Evolutionary conservation across 192 early-diverging fungal genomes (phyloP), one percentile per base, ranked within the genome.

Genomic region (Coemansia sp.): DNA sequence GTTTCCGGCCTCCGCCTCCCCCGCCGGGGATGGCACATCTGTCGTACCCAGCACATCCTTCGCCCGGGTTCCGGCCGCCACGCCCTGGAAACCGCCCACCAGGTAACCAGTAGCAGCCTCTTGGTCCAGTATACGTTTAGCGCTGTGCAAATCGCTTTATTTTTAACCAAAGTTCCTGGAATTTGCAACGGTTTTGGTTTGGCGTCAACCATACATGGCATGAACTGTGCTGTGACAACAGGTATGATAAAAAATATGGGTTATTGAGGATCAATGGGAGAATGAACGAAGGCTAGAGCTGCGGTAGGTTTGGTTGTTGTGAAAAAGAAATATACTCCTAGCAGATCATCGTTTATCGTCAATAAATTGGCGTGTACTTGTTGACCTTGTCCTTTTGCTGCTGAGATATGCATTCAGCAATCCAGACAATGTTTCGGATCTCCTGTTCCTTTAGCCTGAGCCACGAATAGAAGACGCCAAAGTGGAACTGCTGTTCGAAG

Each of bases 341-440:
- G 45, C 8, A 19, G n/a, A 8, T 5, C 19, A 48, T 48, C 19
- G 1, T 19, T 19, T 15, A 25, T n/a, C 11, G 42, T 61, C 85
- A 96, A 77, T 94, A 96, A 38, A 97, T 92, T 9, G 91, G 79
- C 45, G 96, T 97, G 81, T 95, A 98, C 76, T 90, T 93, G 79
- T 86, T 89, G 82, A 99, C 93, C 70, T 91, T 86, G 62, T 96
- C 94, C 85, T 95, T 96, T 73, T 97, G 95, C 63, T 92, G 88
- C 83, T 96, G 95, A n/a, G 93, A 90, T 73, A 99, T 97, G 76
- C 96, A 98, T 83, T 99, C 96, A 34, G 95, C 92, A 73, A 99
- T 96, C 96, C 95, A 99, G 38, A 96, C 90, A 82, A 99, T 93
- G 74, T 98, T 98, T 42, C 97, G 86, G 61, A 99, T 93, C 82